These are phyloP conservation scores for Backusella luteola DNA, from an alignment of 192 early-diverging fungal species.

Conservation along the genomic window DNA sequence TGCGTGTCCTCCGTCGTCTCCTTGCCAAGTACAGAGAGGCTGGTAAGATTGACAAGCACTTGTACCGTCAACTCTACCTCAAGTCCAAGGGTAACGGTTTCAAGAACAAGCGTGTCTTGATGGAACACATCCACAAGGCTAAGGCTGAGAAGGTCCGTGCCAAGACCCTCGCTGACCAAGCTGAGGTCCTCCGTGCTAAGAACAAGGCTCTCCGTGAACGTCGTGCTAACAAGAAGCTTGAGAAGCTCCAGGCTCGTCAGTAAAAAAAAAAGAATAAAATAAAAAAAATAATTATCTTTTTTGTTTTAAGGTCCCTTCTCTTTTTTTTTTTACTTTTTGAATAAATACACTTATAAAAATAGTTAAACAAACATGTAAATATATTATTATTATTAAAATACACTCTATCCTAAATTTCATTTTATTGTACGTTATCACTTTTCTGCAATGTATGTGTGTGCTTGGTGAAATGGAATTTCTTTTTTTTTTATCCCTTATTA, in stretches of 20 bases:
- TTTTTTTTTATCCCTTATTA: not conserved
- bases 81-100: slow-evolving; percentile 99
- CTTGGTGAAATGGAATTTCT: not conserved
- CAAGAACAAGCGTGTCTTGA: slow-evolving; percentile 99
- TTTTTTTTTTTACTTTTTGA: not conserved
- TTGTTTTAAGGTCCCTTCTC: not conserved
- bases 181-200: slow-evolving; percentile 95
- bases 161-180: slow-evolving; percentile 92
- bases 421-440: not conserved
- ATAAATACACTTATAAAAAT: not conserved
- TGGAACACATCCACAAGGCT: slow-evolving; percentile 99
- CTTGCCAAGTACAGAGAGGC: slow-evolving; percentile 97
- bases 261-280: slow-evolving; percentile 8
- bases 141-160: slow-evolving; percentile 97
- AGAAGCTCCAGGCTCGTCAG: slow-evolving; percentile 57
- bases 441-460: not conserved
- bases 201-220: slow-evolving; percentile 94
- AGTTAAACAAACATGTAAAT: not conserved
- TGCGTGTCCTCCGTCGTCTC: slow-evolving; percentile 93
- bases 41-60: slow-evolving; percentile 97
- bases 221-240: slow-evolving; percentile 77
- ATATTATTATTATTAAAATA: not conserved
- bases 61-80: slow-evolving; percentile 93
- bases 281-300: too few species aligned
- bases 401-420: not conserved